These are phyloP conservation scores for Coemansia sp. DNA, from an alignment of 192 early-diverging fungal genomes.

Conservation along the genomic window DNA sequence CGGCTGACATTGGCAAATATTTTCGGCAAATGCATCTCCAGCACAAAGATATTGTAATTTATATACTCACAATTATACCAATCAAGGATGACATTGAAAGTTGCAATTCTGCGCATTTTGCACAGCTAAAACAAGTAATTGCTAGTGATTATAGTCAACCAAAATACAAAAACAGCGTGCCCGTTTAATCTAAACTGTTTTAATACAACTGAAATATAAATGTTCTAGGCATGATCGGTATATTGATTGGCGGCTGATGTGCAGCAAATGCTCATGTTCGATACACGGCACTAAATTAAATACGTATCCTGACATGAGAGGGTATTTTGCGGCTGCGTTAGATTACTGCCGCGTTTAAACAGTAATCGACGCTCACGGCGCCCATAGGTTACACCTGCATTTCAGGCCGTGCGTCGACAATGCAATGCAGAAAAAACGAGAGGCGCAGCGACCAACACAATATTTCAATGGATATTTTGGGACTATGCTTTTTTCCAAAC, in stretches of 20 bases:
- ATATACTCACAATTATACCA: no score
- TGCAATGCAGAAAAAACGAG: neutral
- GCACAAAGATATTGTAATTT: no score
- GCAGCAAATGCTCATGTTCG: neutral
- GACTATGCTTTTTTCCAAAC: neutral
- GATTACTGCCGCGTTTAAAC: neutral
- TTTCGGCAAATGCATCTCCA: no score
- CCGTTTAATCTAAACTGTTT: no score
- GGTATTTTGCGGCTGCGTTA: neutral
- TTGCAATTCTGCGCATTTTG: no score
- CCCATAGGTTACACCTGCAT: neutral
- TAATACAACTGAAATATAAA: no score
- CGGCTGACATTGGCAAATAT: no score
- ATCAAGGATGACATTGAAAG: no score
- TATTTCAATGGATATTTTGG: neutral
- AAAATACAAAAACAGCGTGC: no score
- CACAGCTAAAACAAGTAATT: no score
- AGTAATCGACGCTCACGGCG: neutral
- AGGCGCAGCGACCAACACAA: neutral
- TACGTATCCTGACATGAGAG: neutral
- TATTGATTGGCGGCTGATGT: neutral
- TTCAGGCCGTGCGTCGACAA: neutral
- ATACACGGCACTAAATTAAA: neutral
- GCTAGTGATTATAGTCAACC: no score
- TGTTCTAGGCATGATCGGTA: neutral